Percentiles rank a stretch among this genome's conserved stretches.
phyloP scores from a whole-genome alignment of 2,329 filamentous ascomycete species.

The Aspergillus sp. region DNA sequence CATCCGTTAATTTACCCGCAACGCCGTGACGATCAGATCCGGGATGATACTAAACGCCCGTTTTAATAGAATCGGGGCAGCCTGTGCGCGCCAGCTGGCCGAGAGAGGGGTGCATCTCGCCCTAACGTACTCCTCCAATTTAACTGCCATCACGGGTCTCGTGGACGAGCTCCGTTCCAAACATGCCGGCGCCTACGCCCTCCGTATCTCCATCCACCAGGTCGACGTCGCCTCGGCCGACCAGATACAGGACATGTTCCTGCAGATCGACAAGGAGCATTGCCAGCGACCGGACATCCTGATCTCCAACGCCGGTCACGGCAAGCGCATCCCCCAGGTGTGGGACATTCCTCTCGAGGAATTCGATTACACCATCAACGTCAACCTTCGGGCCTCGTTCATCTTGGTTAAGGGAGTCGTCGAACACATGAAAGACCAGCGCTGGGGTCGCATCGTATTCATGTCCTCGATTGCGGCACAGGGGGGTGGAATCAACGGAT shows the following conservation, averaged over 20 bases:
- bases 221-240: slow-evolving; percentile 58
- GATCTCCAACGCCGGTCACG: slow-evolving; percentile 66
- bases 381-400: slow-evolving; percentile 64
- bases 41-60: slow-evolving; percentile 4
- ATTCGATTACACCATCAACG: slow-evolving; percentile 62
- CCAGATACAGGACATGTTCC: slow-evolving; percentile 56
- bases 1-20: not conserved
- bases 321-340: slow-evolving; percentile 58
- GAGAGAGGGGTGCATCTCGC: slow-evolving; percentile 55
- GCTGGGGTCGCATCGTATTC: slow-evolving; percentile 65
- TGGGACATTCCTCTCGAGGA: slow-evolving; percentile 63
- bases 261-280: slow-evolving; percentile 55
- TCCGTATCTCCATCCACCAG: slow-evolving; percentile 55
- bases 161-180: slow-evolving; percentile 41
- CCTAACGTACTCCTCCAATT: slow-evolving; percentile 58
- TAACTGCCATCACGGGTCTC: slow-evolving; percentile 48
- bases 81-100: slow-evolving; percentile 58
- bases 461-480: slow-evolving; percentile 64
- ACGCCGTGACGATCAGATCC: not conserved
- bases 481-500: slow-evolving; percentile 65
- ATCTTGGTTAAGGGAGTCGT: slow-evolving; percentile 61
- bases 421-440: slow-evolving; percentile 58
- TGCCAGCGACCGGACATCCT: slow-evolving; percentile 61
- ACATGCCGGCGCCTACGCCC: slow-evolving; percentile 23
- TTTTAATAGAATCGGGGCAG: slow-evolving; percentile 57